phyloP scores from a whole-genome alignment of 2,329 filamentous ascomycete genomes.

The Leptographium radiaticola region DNA sequence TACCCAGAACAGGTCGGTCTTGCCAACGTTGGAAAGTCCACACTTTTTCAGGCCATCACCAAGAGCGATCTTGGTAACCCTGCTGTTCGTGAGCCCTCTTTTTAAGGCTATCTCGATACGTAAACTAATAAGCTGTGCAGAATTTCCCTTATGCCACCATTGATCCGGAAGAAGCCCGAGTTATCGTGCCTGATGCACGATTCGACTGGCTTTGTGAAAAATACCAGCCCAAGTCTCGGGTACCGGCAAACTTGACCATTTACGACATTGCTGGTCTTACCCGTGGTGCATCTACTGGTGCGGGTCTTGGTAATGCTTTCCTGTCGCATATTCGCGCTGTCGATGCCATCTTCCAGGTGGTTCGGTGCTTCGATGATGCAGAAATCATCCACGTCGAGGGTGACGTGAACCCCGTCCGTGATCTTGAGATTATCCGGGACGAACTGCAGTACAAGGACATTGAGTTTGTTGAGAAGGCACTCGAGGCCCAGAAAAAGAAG shows the following conservation, averaged over 20 bases:
- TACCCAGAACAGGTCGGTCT: constrained; percentile 62
- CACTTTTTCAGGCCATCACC: constrained; percentile 98
- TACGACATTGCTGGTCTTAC: constrained; percentile 98
- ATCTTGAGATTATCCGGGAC: constrained; percentile 92
- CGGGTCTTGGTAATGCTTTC: constrained; percentile 94
- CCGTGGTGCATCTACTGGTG: constrained; percentile 89
- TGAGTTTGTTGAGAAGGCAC: constrained; percentile 92
- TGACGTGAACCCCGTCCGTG: constrained; percentile 87
- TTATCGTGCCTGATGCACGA: constrained; percentile 89
- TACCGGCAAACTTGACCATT: constrained; percentile 95
- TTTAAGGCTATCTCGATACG: neutral
- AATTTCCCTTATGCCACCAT: constrained; percentile 99
- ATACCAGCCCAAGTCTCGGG: constrained; percentile 93
- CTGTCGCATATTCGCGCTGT: constrained; percentile 96
- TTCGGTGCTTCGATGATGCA: constrained; percentile 94
- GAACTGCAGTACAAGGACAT: constrained; percentile 97
- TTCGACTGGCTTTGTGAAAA: constrained; percentile 94
- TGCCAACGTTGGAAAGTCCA: constrained; percentile 98
- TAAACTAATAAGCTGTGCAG: constrained; percentile 24
- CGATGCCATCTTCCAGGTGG: constrained; percentile 95
- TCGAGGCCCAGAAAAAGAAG: constrained; percentile 86
- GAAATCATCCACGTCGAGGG: constrained; percentile 99
- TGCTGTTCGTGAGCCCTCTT: constrained; percentile 44
- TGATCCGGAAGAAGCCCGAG: constrained; percentile 93
- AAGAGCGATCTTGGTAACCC: constrained; percentile 96